phyloP scores from a whole-genome alignment of 352 stramenopile genomes.

The Phytophthora rubi region DNA sequence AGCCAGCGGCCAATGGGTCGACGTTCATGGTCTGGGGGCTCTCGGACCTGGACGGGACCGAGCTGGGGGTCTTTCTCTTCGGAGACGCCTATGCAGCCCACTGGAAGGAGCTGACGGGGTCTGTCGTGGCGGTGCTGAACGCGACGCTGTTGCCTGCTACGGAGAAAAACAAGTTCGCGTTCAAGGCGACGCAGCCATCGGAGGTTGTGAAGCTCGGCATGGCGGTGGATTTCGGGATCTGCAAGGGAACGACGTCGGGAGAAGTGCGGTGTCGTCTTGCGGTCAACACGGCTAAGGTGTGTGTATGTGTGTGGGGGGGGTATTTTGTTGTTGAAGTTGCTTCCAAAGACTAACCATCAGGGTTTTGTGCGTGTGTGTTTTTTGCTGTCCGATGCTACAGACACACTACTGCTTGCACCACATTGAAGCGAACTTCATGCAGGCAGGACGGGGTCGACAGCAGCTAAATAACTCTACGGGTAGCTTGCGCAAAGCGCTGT shows the following conservation, averaged over 20 bases:
- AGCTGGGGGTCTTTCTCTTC: constrained; percentile 82
- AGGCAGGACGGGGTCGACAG: constrained; percentile 70
- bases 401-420: constrained; percentile 83
- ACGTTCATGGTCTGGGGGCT: constrained; percentile 86
- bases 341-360: constrained; percentile 4
- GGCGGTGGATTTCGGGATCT: constrained; percentile 79
- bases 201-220: constrained; percentile 72
- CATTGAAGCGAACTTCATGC: constrained; percentile 74
- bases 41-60: constrained; percentile 70
- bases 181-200: constrained; percentile 64
- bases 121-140: constrained; percentile 76
- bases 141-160: constrained; percentile 64
- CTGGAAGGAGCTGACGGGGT: constrained; percentile 68
- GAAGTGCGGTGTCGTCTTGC: constrained; percentile 73
- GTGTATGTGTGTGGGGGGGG: background rate
- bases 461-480: constrained; percentile 79
- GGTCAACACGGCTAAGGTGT: constrained; percentile 77
- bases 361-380: background rate
- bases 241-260: constrained; percentile 66
- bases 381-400: constrained; percentile 21
- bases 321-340: background rate
- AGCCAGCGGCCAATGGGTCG: constrained; percentile 63
- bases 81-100: constrained; percentile 72
- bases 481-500: constrained; percentile 71
- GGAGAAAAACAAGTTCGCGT: constrained; percentile 82